phyloP scores from a whole-genome alignment of 192 early-diverging fungal species.

The Chytriomyces confervae region DNA sequence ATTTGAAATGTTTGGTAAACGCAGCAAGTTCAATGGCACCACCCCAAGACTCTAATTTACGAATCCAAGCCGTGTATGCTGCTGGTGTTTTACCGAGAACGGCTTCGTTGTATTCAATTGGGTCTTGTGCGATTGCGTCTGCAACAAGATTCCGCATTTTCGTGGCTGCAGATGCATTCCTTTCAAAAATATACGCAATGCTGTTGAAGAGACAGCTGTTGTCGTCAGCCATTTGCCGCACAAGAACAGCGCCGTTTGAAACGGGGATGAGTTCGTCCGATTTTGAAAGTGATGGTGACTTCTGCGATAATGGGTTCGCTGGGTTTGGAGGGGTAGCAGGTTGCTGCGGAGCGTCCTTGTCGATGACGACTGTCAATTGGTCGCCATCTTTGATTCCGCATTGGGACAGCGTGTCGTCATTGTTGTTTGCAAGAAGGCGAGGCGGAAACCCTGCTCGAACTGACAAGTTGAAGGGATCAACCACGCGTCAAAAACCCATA shows the following conservation, averaged over 20 bases:
- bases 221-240: conserved; percentile 66
- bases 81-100: conserved; percentile 62
- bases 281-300: background rate
- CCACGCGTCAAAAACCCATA: background rate
- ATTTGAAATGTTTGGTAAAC: conserved; percentile 68
- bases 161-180: background rate
- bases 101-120: conserved; percentile 27
- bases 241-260: conserved; percentile 12
- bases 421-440: conserved; percentile 1
- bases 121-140: background rate
- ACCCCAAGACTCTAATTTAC: conserved; percentile 71
- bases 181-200: conserved; percentile 47
- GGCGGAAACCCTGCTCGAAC: conserved; percentile 37
- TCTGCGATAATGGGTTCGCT: background rate
- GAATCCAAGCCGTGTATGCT: conserved; percentile 75
- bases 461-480: background rate
- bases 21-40: conserved; percentile 84
- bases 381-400: conserved; percentile 37
- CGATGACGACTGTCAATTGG: conserved; percentile 15
- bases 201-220: conserved; percentile 73
- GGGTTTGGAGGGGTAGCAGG: background rate
- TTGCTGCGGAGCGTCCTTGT: too few species aligned
- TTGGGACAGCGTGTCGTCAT: conserved; percentile 13
- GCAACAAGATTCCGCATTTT: conserved; percentile 21
- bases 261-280: conserved; percentile 7